A percentile compares a stretch with the other conserved stretches of the same genome.
Evolutionary conservation across 2,329 filamentous ascomycete genomes (phyloP).

Genomic region (Ceratocystis smalleyi): DNA sequence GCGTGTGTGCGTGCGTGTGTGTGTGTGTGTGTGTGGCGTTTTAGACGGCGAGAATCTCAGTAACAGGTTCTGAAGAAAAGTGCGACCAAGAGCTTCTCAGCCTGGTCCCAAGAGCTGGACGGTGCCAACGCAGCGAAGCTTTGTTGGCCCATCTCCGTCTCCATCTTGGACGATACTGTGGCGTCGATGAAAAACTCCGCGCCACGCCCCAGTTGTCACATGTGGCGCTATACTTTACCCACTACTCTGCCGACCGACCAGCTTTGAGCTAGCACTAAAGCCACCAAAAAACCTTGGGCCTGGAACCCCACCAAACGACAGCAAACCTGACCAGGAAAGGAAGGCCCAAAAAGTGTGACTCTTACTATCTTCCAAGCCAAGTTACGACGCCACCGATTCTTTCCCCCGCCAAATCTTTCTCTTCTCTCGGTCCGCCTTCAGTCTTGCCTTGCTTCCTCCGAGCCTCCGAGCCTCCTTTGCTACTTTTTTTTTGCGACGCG

Average conservation of each 20-base stretch:
- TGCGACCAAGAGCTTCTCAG: neutral
- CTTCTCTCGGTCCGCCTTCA: slow-evolving; percentile 3
- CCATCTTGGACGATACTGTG: neutral
- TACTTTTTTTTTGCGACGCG: slow-evolving; percentile 2
- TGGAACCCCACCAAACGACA: slow-evolving; percentile 3
- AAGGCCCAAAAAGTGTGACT: slow-evolving; percentile 16
- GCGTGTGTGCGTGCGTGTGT: too few species aligned
- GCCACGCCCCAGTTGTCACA: neutral
- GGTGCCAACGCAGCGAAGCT: neutral
- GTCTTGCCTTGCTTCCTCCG: slow-evolving; percentile 12
- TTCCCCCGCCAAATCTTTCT: slow-evolving; percentile 4
- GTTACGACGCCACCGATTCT: slow-evolving; percentile 11
- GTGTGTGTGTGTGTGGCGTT: neutral
- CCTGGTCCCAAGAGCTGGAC: neutral
- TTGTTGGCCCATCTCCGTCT: neutral
- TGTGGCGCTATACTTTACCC: neutral
- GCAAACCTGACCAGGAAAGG: neutral
- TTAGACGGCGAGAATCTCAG: neutral
- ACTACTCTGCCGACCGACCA: neutral
- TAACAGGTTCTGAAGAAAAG: neutral
- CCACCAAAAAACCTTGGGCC: slow-evolving; percentile 1
- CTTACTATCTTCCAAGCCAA: slow-evolving; percentile 9
- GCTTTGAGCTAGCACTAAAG: neutral
- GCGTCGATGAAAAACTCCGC: neutral
- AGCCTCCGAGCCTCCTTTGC: neutral